phyloP scores from a whole-genome alignment of 1,284 basidiomycete species.

The Rugosomyces carneus region DNA sequence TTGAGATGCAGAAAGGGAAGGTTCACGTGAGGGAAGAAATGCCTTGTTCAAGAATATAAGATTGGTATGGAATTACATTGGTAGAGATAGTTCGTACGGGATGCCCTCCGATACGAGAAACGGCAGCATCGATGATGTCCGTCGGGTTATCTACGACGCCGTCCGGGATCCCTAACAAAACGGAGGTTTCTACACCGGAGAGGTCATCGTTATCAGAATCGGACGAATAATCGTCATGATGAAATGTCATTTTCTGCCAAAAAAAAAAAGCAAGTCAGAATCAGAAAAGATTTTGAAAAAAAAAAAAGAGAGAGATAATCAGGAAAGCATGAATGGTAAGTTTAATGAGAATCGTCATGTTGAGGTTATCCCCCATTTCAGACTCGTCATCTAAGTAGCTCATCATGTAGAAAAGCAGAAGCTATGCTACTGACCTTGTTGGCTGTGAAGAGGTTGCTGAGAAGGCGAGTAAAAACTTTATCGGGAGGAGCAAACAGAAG shows the following conservation, averaged over 20 bases:
- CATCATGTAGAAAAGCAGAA: slow-evolving; percentile 43
- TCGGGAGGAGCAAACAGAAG: slow-evolving; percentile 22
- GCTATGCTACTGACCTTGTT: slow-evolving; percentile 23
- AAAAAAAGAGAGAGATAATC: slow-evolving; percentile 37
- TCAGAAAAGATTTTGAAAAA: slow-evolving; percentile 15
- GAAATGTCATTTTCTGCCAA: slow-evolving; percentile 25
- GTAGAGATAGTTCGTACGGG: slow-evolving; percentile 64
- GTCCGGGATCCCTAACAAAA: slow-evolving; percentile 73
- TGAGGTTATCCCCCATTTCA: slow-evolving; percentile 42
- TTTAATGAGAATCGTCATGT: slow-evolving; percentile 63
- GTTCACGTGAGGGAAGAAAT: slow-evolving; percentile 49
- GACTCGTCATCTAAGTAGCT: slow-evolving; percentile 86
- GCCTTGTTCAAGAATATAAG: slow-evolving; percentile 38
- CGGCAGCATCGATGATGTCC: slow-evolving; percentile 65
- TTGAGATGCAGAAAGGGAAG: slow-evolving; percentile 46
- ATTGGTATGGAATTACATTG: slow-evolving; percentile 32
- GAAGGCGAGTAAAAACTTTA: slow-evolving; percentile 16
- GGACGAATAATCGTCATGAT: slow-evolving; percentile 60
- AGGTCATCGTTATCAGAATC: slow-evolving; percentile 64
- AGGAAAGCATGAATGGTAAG: slow-evolving; percentile 91
- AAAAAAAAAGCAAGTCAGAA: slow-evolving; percentile 19
- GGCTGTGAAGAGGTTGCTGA: slow-evolving; percentile 15
- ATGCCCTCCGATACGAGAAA: slow-evolving; percentile 80
- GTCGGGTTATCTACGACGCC: slow-evolving; percentile 48
- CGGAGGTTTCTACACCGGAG: slow-evolving; percentile 58